Percentiles rank a stretch among this genome's conserved stretches.
Evolutionary conservation across 2,329 filamentous ascomycete genomes (phyloP).

Genomic region (Venturia carpophila): DNA sequence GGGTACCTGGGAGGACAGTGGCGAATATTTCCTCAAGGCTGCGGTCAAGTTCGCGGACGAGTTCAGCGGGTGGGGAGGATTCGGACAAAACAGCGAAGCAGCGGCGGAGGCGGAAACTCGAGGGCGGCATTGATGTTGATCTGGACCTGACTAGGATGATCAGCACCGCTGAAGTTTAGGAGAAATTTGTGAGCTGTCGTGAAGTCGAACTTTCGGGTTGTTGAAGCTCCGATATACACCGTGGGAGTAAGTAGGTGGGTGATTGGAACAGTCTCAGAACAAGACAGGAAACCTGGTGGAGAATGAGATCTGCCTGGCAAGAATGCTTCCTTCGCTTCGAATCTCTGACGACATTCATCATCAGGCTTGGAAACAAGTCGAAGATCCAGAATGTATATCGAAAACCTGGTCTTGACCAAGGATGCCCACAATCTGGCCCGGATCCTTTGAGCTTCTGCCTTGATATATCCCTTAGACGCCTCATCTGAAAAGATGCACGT

Average conservation of each 20-base stretch:
- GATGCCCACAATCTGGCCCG: too few relatives aligned
- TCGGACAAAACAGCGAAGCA: slow-evolving; percentile 22
- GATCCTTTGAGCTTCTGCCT: too few relatives aligned
- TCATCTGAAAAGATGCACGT: too few relatives aligned
- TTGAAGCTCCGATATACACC: not conserved
- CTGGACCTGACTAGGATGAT: not conserved
- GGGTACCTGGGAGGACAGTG: slow-evolving; percentile 64
- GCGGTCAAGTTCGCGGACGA: slow-evolving; percentile 67
- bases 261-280: not conserved
- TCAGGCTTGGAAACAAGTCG: not conserved
- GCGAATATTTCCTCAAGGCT: slow-evolving; percentile 57
- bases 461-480: too few relatives aligned
- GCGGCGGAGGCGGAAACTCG: not conserved
- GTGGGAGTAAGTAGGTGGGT: too few relatives aligned
- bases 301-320: not conserved
- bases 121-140: not conserved
- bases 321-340: not conserved
- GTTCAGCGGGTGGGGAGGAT: slow-evolving; percentile 60
- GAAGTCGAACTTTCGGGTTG: not conserved
- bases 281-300: not conserved
- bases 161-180: not conserved
- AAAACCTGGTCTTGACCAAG: too few relatives aligned
- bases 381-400: not conserved
- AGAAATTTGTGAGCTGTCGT: not conserved
- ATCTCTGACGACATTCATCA: not conserved